Conservation (phyloP, 805 yeast genomes). For the Kuraishia hungarica region DNA sequence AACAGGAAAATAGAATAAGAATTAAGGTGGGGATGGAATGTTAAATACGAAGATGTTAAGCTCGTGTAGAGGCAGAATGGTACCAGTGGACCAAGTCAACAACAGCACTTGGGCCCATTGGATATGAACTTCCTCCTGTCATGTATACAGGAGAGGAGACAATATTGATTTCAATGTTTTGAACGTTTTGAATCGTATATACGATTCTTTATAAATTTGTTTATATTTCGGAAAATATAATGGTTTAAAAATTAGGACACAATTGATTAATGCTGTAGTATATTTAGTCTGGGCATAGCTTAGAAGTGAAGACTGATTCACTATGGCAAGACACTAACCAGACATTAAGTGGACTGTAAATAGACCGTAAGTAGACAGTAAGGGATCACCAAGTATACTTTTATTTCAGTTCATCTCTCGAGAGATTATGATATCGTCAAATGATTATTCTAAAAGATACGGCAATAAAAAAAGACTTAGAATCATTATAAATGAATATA, state of each 20-base stretch:
- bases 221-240: background rate
- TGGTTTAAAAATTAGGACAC: background rate
- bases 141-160: background rate
- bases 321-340: background rate
- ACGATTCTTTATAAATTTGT: background rate
- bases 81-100: background rate
- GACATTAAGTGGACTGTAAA: too few species aligned
- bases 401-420: too few species aligned
- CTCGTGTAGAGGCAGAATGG: background rate
- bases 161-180: background rate
- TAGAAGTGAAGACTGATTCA: background rate
- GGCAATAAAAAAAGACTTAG: background rate
- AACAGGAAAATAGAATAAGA: background rate
- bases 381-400: too few species aligned
- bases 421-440: too few species aligned
- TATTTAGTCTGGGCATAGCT: background rate
- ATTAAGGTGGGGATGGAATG: background rate
- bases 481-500: background rate
- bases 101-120: too few species aligned
- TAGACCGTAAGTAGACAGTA: too few species aligned
- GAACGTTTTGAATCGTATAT: background rate
- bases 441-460: background rate
- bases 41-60: background rate
- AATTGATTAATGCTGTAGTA: background rate
- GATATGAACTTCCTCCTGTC: background rate